Evolutionary conservation across 768 basidiomycete genomes (phyloP), one percentile per base, ranked within the genome.

Genomic region (Heimioporus sp.): DNA sequence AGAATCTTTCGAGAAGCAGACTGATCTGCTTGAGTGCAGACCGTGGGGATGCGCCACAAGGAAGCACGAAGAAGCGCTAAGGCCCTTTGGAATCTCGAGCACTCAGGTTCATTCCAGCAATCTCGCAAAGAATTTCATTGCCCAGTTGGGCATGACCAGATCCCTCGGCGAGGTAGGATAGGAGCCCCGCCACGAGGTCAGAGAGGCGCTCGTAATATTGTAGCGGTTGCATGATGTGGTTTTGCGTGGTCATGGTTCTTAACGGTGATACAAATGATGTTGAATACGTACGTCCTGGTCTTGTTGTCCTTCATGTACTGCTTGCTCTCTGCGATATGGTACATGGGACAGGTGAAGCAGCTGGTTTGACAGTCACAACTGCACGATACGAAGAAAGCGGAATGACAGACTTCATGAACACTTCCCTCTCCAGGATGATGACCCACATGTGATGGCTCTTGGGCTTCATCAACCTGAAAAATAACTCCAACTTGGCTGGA

Each of bases 21-120:
- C 86, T 85, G 54, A 98, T 86, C 69, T 98, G 94, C 72, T 97
- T 96, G 58, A 92, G 74, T 2, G 97, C 85, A 2, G 85, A 72
- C 15, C 92, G 75, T 0, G 95, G 93, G 9, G 82, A 79, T 13
- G 87, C 74, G 56, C 98, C 94, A 90, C 77, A 15, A 98, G 73
- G 76, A 98, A 98, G 28, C 77, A 78, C 4, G 90, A 89, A 67
- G 94, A 96, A 0, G 85, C 83, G 41, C 91, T 77, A n/a, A 0
- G 95, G 92, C 0, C 88, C 87, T 68, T 98, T 98, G 20, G 80
- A 84, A 60, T 98, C 96, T 59, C 88, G 85, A 0, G 80, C 84
- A 55, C 68, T 85, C n/a, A n/a, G n/a, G n/a, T 24, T 24, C 24
- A 24, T 24, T 24, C 24, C 24, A 24, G 24, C 24, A 24, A 24